Conservation (phyloP, 2,329 filamentous ascomycete genomes). For the Aspergillus sp. region DNA sequence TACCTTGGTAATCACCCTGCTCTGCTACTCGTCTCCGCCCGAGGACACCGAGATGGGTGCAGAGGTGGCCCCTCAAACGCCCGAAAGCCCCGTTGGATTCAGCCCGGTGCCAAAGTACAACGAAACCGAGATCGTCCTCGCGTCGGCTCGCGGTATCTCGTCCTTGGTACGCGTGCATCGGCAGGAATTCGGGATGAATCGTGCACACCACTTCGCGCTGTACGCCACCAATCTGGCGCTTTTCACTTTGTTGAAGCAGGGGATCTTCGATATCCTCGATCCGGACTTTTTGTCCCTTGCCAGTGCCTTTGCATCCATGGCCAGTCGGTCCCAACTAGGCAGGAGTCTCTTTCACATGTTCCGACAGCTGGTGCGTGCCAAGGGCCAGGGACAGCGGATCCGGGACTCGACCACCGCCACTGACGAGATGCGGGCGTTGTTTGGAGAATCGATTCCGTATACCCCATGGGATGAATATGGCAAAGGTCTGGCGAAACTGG, state of each 20-base stretch:
- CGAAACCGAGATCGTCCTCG: constrained; percentile 20
- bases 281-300: constrained; percentile 33
- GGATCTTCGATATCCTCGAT: constrained; percentile 32
- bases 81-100: constrained; percentile 25
- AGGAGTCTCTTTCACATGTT: constrained; percentile 36
- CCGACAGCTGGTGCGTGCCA: constrained; percentile 29
- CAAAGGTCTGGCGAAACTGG: constrained; percentile 33
- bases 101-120: constrained; percentile 21
- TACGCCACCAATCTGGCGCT: constrained; percentile 39
- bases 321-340: constrained; percentile 32
- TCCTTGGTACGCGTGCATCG: constrained; percentile 28
- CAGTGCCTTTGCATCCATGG: constrained; percentile 32
- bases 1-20: constrained; percentile 34
- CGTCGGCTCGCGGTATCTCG: constrained; percentile 31
- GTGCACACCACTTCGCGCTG: constrained; percentile 36
- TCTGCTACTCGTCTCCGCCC: constrained; percentile 25
- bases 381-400: constrained; percentile 29
- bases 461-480: constrained; percentile 30
- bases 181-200: constrained; percentile 32
- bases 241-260: constrained; percentile 30
- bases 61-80: constrained; percentile 22
- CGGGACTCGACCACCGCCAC: constrained; percentile 20
- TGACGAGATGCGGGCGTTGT: constrained; percentile 31
- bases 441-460: constrained; percentile 25
- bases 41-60: constrained; percentile 14